Evolutionary conservation across 257 asterid genomes (phyloP), one percentile per base, ranked within the genome.

Genomic region (Petunia secreta): DNA sequence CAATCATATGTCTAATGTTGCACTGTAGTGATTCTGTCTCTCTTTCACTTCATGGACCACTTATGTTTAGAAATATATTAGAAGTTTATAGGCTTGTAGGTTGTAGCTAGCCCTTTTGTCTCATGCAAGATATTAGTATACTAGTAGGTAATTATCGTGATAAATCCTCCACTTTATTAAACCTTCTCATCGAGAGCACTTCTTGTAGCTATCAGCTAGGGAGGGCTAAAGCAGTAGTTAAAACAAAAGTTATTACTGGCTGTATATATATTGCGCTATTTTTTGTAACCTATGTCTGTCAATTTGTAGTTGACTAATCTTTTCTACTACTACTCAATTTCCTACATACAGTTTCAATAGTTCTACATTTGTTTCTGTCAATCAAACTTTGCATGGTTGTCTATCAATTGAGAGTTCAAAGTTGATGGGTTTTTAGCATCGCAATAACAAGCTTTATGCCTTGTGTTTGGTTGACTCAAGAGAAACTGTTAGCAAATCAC

Each of bases 1-100:
- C 25, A 25, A 25, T 25, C 25, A 25, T 25, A 25, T 25, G 25
- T 25, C 25, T 25, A 25, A 25, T 25, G 25, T 60, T 63, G 79
- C 57, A 83, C 60, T 78, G 55, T 43, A 41, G 85, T 60, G 36
- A 64, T 62, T 15, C 50, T 78, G 62, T 82, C 82, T 79, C 79
- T 64, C 48, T 44, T 71, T 75, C 44, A 36, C 34, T 38, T 38
- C 62, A 59, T 85, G 89, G 88, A 89, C 91, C 88, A 86, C 87
- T 84, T 37, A 60, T 79, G 10, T 71, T 75, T 74, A 40, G 62
- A 63, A 73, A 79, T 14, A 39, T 38, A n/a, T n/a, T n/a, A 25
- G 25, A 25, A 25, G 25, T 25, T 25, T 25, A 25, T 25, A 25
- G 25, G 25, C 25, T 25, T 7, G 25, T 25, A 25, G 25, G 25